Conservation (phyloP, 805 yeast species). For the Candida parachauliodes region DNA sequence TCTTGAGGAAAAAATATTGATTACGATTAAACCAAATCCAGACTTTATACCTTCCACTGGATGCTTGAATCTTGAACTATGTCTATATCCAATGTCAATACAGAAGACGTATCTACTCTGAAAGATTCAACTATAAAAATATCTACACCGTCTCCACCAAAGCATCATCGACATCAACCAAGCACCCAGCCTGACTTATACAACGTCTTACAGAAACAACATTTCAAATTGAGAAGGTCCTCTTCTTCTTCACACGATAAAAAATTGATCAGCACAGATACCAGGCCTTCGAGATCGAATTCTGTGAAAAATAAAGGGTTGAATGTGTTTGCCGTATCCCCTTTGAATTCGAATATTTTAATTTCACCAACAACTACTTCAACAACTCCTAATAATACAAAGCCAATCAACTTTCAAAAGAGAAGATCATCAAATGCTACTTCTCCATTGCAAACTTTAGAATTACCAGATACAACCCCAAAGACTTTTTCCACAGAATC, state of each 20-base stretch:
- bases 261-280: background rate
- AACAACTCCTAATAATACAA: background rate
- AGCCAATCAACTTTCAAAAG: background rate
- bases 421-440: slow-evolving; percentile 4
- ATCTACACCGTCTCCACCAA: slow-evolving; percentile 5
- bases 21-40: no score
- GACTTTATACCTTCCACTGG: no score
- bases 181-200: background rate
- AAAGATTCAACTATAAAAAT: no score
- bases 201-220: slow-evolving; percentile 4
- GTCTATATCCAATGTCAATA: background rate
- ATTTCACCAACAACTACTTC: slow-evolving; percentile 1
- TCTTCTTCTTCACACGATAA: slow-evolving; percentile 2
- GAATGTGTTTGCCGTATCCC: slow-evolving; percentile 29
- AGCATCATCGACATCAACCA: no score
- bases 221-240: slow-evolving; percentile 5
- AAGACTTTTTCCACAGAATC: background rate
- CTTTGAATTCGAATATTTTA: slow-evolving; percentile 11
- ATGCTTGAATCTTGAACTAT: no score
- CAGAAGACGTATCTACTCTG: no score
- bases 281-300: background rate
- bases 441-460: no score
- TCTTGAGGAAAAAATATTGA: no score
- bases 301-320: slow-evolving; percentile 27
- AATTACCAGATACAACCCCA: no score